These are phyloP conservation scores for Mucor mucedo DNA, from an alignment of 371 early-diverging fungal species.

Conservation along the genomic window DNA sequence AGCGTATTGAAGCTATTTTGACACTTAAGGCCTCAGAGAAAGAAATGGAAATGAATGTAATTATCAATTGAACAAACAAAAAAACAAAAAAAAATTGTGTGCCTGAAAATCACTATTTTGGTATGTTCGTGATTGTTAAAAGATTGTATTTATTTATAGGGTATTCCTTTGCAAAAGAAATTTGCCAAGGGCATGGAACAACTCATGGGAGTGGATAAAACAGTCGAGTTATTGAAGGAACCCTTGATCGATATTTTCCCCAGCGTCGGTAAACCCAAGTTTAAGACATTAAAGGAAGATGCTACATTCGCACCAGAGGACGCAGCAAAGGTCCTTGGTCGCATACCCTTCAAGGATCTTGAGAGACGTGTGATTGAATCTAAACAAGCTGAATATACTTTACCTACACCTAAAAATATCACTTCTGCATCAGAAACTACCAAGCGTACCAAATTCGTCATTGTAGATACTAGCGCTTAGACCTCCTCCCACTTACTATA, in stretches of 20 bases:
- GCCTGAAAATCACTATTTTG: not conserved
- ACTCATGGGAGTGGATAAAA: slow-evolving; percentile 69
- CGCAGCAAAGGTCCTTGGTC: slow-evolving; percentile 80
- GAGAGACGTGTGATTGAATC: slow-evolving; percentile 49
- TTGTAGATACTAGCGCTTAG: slow-evolving; percentile 53
- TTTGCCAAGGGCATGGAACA: slow-evolving; percentile 84
- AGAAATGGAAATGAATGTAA: slow-evolving; percentile 66
- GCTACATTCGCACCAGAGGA: slow-evolving; percentile 72
- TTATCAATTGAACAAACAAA: not conserved
- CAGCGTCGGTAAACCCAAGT: slow-evolving; percentile 75
- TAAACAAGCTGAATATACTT: slow-evolving; percentile 47
- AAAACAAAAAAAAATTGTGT: not conserved
- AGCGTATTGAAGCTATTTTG: slow-evolving; percentile 89
- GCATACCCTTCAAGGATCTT: slow-evolving; percentile 75
- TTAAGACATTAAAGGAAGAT: slow-evolving; percentile 83
- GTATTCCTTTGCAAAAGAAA: slow-evolving; percentile 63
- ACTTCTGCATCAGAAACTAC: slow-evolving; percentile 13
- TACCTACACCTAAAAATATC: slow-evolving; percentile 23
- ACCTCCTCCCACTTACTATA: slow-evolving; percentile 16
- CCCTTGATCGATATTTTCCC: slow-evolving; percentile 66
- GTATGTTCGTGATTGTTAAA: too few species aligned
- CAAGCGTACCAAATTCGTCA: slow-evolving; percentile 38
- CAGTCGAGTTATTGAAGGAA: slow-evolving; percentile 52
- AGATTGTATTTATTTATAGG: slow-evolving; percentile 29
- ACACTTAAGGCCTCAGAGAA: slow-evolving; percentile 82